Conservation (phyloP, 2,329 filamentous ascomycete genomes). For the Talaromyces sp. region DNA sequence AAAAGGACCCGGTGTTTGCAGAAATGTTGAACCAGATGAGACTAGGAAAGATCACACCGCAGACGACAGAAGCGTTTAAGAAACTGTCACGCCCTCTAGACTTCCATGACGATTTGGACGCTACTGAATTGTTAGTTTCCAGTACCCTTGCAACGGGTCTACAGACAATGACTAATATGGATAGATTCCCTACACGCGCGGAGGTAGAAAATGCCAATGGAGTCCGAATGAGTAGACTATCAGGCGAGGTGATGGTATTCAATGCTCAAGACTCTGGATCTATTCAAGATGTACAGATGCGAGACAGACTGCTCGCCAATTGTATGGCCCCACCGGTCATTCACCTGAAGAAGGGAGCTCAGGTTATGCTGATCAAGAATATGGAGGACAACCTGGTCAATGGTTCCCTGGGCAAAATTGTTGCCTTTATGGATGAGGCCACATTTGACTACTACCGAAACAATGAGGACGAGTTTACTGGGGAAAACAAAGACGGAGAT, state of each 20-base stretch:
- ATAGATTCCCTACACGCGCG: slow-evolving; percentile 77
- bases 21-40: slow-evolving; percentile 98
- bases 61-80: slow-evolving; percentile 74
- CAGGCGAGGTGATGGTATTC: slow-evolving; percentile 65
- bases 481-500: slow-evolving; percentile 47
- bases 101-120: slow-evolving; percentile 71
- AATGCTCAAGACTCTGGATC: slow-evolving; percentile 71
- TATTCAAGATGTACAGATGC: slow-evolving; percentile 61
- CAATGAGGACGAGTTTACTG: slow-evolving; percentile 56
- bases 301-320: slow-evolving; percentile 76
- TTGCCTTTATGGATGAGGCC: slow-evolving; percentile 71
- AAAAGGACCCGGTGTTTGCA: slow-evolving; percentile 86
- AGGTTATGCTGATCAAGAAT: slow-evolving; percentile 99
- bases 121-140: slow-evolving; percentile 70
- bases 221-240: slow-evolving; percentile 66
- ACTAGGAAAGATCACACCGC: slow-evolving; percentile 72
- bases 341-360: slow-evolving; percentile 82
- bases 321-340: slow-evolving; percentile 88
- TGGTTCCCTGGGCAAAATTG: slow-evolving; percentile 83
- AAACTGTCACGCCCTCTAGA: slow-evolving; percentile 66
- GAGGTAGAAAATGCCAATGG: slow-evolving; percentile 89
- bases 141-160: neutral
- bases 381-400: slow-evolving; percentile 93
- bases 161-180: slow-evolving; percentile 23
- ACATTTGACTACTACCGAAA: slow-evolving; percentile 58